phyloP scores from a whole-genome alignment of 345 rosid species.

The Syzygium jambos region DNA sequence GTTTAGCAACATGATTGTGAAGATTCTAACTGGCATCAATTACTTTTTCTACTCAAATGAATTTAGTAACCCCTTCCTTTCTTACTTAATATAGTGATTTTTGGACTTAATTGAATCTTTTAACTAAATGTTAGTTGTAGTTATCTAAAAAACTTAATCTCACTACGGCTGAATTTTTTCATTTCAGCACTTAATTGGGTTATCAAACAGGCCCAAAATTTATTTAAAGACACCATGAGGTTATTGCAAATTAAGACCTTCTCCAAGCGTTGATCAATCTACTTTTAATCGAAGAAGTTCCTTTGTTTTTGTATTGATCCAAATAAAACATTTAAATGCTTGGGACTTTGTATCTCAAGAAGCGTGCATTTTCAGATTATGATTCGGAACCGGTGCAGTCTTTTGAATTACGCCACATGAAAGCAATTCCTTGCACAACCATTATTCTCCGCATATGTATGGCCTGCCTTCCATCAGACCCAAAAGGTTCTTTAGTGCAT shows the following conservation, averaged over 20 bases:
- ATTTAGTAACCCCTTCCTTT: neutral
- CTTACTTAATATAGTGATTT: neutral
- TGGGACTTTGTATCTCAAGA: neutral
- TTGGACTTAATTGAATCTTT: neutral
- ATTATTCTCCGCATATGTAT: neutral
- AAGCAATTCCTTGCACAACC: neutral
- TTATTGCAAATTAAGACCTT: neutral
- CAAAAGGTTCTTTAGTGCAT: too few relatives aligned
- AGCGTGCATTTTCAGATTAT: neutral
- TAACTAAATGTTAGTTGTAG: neutral
- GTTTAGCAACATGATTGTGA: neutral
- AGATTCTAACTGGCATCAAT: neutral
- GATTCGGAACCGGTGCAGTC: neutral
- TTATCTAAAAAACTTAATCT: neutral
- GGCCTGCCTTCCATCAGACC: too few relatives aligned
- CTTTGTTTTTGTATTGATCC: neutral
- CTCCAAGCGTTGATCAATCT: neutral
- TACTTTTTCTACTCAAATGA: neutral
- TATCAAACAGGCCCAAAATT: neutral
- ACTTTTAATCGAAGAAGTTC: too few relatives aligned
- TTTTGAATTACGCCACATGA: neutral
- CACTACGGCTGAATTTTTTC: neutral
- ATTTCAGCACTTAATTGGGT: neutral
- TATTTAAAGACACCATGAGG: neutral
- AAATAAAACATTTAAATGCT: neutral